Conservation (phyloP, 2,329 filamentous ascomycete species). For the Penicillium sp. region DNA sequence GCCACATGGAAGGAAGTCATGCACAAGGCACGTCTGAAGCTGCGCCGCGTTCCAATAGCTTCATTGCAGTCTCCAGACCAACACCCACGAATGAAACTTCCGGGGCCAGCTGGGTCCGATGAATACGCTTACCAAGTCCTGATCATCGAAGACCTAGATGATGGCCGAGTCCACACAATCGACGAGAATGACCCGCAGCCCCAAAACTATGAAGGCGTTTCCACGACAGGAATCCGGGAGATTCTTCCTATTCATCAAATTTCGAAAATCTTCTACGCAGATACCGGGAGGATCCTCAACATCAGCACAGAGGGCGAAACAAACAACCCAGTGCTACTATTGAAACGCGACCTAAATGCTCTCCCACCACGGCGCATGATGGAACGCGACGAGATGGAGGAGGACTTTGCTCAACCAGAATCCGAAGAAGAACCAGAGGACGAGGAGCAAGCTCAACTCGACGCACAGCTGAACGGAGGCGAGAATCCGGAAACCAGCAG, state of each 20-base stretch:
- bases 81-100: constrained; percentile 27
- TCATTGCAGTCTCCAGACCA: constrained; percentile 34
- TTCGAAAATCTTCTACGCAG: constrained; percentile 90
- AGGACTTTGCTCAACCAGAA: constrained; percentile 28
- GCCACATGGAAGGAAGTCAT: constrained; percentile 94
- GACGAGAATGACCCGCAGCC: constrained; percentile 60
- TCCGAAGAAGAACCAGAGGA: constrained; percentile 42
- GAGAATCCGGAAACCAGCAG: constrained; percentile 5
- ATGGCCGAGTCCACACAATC: constrained; percentile 66
- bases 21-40: constrained; percentile 82
- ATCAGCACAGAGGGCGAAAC: constrained; percentile 68
- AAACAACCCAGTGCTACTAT: constrained; percentile 70
- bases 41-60: constrained; percentile 68
- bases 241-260: constrained; percentile 70
- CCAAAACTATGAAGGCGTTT: constrained; percentile 60
- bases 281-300: constrained; percentile 85
- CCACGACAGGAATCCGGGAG: constrained; percentile 64
- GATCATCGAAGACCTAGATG: constrained; percentile 78
- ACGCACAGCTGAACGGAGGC: constrained; percentile 38
- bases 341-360: constrained; percentile 70
- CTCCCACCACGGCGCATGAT: constrained; percentile 61
- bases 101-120: constrained; percentile 48
- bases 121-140: constrained; percentile 80
- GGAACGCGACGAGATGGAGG: constrained; percentile 46
- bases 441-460: constrained; percentile 41